Evolutionary conservation across 176 grass and related monocot genomes (phyloP).

Genomic region (Pontederia paniculata): DNA sequence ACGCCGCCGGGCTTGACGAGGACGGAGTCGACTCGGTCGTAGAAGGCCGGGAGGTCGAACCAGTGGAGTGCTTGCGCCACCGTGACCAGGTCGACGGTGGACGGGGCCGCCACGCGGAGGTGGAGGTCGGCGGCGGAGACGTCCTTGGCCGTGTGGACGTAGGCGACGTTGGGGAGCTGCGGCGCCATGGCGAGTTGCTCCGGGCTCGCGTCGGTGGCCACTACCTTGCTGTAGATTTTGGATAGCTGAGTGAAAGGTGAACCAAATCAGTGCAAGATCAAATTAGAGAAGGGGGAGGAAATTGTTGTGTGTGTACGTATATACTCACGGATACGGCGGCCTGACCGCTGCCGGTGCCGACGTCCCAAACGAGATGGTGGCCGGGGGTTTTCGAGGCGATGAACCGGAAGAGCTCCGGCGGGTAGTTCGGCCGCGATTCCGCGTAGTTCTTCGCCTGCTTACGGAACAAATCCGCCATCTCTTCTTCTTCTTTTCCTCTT

Average conservation of each 20-base stretch:
- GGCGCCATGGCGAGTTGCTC: constrained; percentile 53
- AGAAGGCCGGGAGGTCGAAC: constrained; percentile 67
- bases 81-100: constrained; percentile 53
- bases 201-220: constrained; percentile 75
- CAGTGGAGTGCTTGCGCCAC: constrained; percentile 90
- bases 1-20: constrained; percentile 35
- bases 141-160: constrained; percentile 40
- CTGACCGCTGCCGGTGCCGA: constrained; percentile 90
- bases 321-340: constrained; percentile 38
- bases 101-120: constrained; percentile 26
- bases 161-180: constrained; percentile 36
- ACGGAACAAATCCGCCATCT: constrained; percentile 66
- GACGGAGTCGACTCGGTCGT: constrained; percentile 35
- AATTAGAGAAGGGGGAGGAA: too few species aligned
- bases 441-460: constrained; percentile 80
- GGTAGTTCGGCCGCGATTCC: constrained; percentile 56
- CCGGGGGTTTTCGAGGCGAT: constrained; percentile 55
- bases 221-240: constrained; percentile 43
- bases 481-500: background rate
- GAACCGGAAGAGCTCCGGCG: constrained; percentile 60
- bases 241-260: constrained; percentile 29
- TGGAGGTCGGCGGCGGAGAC: constrained; percentile 26
- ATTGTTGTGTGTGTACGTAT: too few species aligned
- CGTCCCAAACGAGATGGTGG: constrained; percentile 64
- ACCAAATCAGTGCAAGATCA: constrained; percentile 12